phyloP scores from a whole-genome alignment of 116 monocot species.

The Phalaenopsis hybrid region DNA sequence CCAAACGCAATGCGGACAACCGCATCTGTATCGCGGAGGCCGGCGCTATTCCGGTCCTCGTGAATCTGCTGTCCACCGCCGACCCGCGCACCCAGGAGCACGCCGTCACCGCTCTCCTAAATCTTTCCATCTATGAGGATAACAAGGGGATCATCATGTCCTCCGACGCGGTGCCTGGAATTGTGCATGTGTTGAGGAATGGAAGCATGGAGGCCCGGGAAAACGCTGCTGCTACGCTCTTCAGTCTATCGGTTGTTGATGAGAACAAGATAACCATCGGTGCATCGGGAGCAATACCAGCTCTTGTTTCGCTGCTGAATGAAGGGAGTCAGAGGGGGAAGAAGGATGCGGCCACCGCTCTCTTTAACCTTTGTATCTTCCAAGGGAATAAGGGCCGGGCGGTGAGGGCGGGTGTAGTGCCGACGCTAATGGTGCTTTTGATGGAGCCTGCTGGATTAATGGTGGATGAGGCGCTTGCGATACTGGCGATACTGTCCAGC shows the following conservation, averaged over 20 bases:
- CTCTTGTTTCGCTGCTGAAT: slow-evolving; percentile 49
- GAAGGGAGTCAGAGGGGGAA: slow-evolving; percentile 76
- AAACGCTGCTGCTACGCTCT: slow-evolving; percentile 84
- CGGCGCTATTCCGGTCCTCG: slow-evolving; percentile 73
- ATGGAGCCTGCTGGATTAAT: slow-evolving; percentile 39
- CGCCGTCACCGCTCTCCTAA: slow-evolving; percentile 76
- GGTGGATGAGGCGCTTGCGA: slow-evolving; percentile 74
- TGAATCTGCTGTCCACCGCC: slow-evolving; percentile 36
- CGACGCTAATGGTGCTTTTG: slow-evolving; percentile 53
- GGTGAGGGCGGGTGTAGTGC: slow-evolving; percentile 62
- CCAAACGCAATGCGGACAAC: slow-evolving; percentile 65
- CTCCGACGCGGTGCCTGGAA: slow-evolving; percentile 58
- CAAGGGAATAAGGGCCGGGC: slow-evolving; percentile 88
- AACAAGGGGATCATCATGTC: slow-evolving; percentile 63
- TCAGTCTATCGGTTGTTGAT: slow-evolving; percentile 83
- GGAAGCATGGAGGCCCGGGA: slow-evolving; percentile 89
- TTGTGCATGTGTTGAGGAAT: slow-evolving; percentile 66
- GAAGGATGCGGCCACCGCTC: slow-evolving; percentile 82
- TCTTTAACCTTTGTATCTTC: slow-evolving; percentile 82
- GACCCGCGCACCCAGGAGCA: slow-evolving; percentile 72
- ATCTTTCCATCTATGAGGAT: slow-evolving; percentile 82
- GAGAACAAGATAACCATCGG: slow-evolving; percentile 82
- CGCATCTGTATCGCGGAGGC: slow-evolving; percentile 74
- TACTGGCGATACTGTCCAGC: slow-evolving; percentile 67
- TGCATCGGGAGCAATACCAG: slow-evolving; percentile 67